Conservation (phyloP, 2,329 filamentous ascomycete genomes). For the Hymenoscyphus fructigenus region DNA sequence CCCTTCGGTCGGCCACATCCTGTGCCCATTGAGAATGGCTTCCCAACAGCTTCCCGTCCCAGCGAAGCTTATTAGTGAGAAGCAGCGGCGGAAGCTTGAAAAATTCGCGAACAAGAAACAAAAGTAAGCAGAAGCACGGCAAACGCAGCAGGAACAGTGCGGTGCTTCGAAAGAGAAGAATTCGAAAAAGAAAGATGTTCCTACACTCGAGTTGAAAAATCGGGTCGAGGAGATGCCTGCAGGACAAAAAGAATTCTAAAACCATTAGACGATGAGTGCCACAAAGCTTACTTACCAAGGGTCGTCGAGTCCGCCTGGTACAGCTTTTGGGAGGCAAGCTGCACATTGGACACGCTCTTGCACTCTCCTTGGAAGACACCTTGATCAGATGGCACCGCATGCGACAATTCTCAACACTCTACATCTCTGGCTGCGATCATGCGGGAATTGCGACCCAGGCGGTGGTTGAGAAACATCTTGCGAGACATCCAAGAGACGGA, state of each 20-base stretch:
- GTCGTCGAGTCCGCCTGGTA: slow-evolving; percentile 89
- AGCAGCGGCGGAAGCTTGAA: slow-evolving; percentile 80
- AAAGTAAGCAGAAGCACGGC: too few species aligned
- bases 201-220: slow-evolving; percentile 58
- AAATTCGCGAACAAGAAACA: slow-evolving; percentile 68
- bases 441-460: slow-evolving; percentile 91
- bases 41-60: slow-evolving; percentile 4
- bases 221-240: slow-evolving; percentile 71
- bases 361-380: slow-evolving; percentile 79
- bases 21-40: slow-evolving; percentile 11
- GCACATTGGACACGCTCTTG: slow-evolving; percentile 85
- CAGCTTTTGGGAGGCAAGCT: slow-evolving; percentile 91
- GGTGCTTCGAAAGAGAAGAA: slow-evolving; percentile 60
- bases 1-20: too few species aligned
- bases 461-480: slow-evolving; percentile 88
- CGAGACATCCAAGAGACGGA: slow-evolving; percentile 62
- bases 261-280: slow-evolving; percentile 69
- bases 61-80: slow-evolving; percentile 46
- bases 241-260: slow-evolving; percentile 77
- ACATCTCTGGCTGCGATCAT: slow-evolving; percentile 87
- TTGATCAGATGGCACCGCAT: slow-evolving; percentile 85
- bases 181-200: slow-evolving; percentile 57
- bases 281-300: slow-evolving; percentile 84
- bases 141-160: slow-evolving; percentile 54
- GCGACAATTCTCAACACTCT: slow-evolving; percentile 82